phyloP scores from a whole-genome alignment of 1,284 basidiomycete genomes.

The Melampsora occidentalis region DNA sequence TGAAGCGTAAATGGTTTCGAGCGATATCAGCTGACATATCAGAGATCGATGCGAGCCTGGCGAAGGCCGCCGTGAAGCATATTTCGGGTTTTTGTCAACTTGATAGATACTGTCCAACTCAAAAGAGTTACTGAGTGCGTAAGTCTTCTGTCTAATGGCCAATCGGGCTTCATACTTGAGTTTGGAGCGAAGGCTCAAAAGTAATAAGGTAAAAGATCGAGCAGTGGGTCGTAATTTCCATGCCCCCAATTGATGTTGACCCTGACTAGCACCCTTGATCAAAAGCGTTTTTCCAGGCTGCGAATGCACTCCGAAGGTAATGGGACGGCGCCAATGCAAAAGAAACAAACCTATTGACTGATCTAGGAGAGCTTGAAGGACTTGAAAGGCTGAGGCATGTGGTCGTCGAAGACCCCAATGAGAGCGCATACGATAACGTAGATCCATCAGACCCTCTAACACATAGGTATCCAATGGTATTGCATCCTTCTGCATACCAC shows the following conservation, averaged over 20 bases:
- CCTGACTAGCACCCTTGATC: background rate
- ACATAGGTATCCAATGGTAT: slow-evolving; percentile 21
- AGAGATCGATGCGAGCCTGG: no score
- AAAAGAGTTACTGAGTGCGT: no score
- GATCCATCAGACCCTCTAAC: slow-evolving; percentile 16
- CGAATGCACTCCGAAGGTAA: background rate
- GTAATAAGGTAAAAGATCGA: background rate
- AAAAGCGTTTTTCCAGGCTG: background rate
- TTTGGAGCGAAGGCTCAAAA: background rate
- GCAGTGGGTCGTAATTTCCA: slow-evolving; percentile 20
- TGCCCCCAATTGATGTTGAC: background rate
- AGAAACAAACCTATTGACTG: slow-evolving; percentile 12
- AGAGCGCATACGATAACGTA: slow-evolving; percentile 10
- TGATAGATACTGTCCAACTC: no score
- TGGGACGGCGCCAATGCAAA: slow-evolving; percentile 10
- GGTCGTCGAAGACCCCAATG: slow-evolving; percentile 6
- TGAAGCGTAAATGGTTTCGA: no score
- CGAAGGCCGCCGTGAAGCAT: no score
- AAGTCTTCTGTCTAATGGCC: no score
- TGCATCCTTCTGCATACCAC: background rate
- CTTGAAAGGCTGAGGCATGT: background rate
- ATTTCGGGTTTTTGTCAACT: no score
- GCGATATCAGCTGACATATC: no score
- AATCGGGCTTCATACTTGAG: slow-evolving; percentile 21
- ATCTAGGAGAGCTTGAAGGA: background rate